These are phyloP conservation scores for Claviceps sp. DNA, from an alignment of 2,329 filamentous ascomycete genomes.

Conservation along the genomic window DNA sequence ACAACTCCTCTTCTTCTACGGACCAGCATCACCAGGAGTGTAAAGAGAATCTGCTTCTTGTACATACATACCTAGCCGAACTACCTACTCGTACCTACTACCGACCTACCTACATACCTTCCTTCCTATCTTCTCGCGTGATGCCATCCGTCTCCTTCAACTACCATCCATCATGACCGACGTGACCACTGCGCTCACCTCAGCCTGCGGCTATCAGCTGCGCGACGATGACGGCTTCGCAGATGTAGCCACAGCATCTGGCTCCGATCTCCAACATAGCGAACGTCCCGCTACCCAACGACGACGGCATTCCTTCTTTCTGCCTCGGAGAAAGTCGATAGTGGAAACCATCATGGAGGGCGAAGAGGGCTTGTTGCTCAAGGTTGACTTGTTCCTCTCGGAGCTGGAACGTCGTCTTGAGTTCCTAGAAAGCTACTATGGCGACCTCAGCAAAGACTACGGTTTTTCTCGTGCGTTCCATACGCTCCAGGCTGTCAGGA, in stretches of 20 bases:
- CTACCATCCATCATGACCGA: constrained; percentile 19
- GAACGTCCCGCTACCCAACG: constrained; percentile 20
- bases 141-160: background rate
- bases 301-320: constrained; percentile 44
- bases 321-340: constrained; percentile 44
- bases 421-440: constrained; percentile 81
- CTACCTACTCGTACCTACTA: no score
- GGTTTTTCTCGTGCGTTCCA: constrained; percentile 75
- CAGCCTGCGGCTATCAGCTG: constrained; percentile 22
- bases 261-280: constrained; percentile 22
- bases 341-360: constrained; percentile 47
- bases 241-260: constrained; percentile 27
- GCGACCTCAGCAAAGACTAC: constrained; percentile 69
- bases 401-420: constrained; percentile 81
- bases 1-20: no score
- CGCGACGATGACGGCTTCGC: constrained; percentile 14
- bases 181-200: constrained; percentile 25
- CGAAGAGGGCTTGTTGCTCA: constrained; percentile 47
- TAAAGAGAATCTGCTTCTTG: no score
- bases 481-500: constrained; percentile 74
- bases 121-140: background rate
- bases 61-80: no score
- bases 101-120: no score
- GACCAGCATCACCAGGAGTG: no score
- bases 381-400: constrained; percentile 66